These are phyloP conservation scores for Scytalidium sp. DNA, from an alignment of 2,329 filamentous ascomycete genomes.

Conservation along the genomic window DNA sequence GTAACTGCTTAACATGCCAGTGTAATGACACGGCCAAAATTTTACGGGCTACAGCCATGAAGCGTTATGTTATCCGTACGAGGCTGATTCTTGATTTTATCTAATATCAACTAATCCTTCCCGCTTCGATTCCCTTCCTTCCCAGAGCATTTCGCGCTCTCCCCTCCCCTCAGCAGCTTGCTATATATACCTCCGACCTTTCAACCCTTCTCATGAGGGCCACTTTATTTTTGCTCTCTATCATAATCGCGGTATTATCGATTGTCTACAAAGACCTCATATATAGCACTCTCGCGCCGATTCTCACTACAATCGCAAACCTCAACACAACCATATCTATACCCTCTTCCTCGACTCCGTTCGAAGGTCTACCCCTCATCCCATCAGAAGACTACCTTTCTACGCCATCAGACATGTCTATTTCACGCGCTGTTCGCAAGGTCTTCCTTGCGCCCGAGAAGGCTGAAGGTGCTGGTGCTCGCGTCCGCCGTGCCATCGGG, in stretches of 20 bases:
- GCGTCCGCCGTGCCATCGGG: constrained; percentile 83
- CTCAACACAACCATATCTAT: constrained; percentile 12
- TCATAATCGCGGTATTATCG: constrained; percentile 22
- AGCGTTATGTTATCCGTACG: too few species aligned
- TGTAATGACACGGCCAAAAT: too few species aligned
- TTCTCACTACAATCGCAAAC: constrained; percentile 8
- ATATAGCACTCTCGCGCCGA: constrained; percentile 10
- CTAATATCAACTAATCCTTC: too few species aligned
- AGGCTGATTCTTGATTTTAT: too few species aligned
- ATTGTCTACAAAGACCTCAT: constrained; percentile 23
- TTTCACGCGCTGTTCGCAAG: constrained; percentile 74
- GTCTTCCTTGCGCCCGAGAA: constrained; percentile 83
- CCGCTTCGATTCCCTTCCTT: background rate
- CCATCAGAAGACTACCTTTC: constrained; percentile 15
- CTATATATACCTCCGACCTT: background rate
- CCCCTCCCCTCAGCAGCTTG: background rate
- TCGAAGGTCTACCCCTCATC: constrained; percentile 14
- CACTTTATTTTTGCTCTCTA: constrained; percentile 21
- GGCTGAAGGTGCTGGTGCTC: constrained; percentile 82
- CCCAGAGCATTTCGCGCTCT: background rate
- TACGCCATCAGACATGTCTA: constrained; percentile 50
- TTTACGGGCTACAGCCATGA: too few species aligned
- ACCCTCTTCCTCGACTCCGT: constrained; percentile 11
- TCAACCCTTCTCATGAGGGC: constrained; percentile 19
- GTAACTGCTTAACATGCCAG: too few species aligned